A percentile compares a stretch with the other conserved stretches of the same genome.
Conservation (phyloP, 2,329 filamentous ascomycete species). For the Cladorrhinum sp. region DNA sequence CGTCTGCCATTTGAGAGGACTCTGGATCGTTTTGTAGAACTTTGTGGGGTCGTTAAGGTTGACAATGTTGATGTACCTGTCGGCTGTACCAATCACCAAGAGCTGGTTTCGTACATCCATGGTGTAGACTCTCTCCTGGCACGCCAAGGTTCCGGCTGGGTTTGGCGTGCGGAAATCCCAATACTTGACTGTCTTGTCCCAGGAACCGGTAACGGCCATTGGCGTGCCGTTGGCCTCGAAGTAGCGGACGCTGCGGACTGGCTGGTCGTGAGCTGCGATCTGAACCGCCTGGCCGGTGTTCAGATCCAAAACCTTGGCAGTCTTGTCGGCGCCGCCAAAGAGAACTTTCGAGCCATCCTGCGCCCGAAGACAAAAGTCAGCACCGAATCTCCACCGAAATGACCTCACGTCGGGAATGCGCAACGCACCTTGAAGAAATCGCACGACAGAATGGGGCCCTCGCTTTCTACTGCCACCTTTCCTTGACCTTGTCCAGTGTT, state of each 20-base stretch:
- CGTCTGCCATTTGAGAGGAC: slow-evolving; percentile 97
- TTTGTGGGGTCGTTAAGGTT: slow-evolving; percentile 83
- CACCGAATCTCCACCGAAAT: no score
- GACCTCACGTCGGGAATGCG: neutral
- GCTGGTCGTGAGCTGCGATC: slow-evolving; percentile 80
- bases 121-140: slow-evolving; percentile 79
- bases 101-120: slow-evolving; percentile 89
- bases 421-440: slow-evolving; percentile 80
- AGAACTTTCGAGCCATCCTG: slow-evolving; percentile 89
- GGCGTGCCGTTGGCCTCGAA: slow-evolving; percentile 69
- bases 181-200: slow-evolving; percentile 89
- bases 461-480: slow-evolving; percentile 82
- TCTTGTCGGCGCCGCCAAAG: slow-evolving; percentile 87
- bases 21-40: slow-evolving; percentile 95
- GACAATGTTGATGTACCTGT: slow-evolving; percentile 93
- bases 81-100: slow-evolving; percentile 87
- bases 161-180: slow-evolving; percentile 71
- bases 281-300: slow-evolving; percentile 63
- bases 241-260: slow-evolving; percentile 75
- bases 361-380: neutral
- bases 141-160: slow-evolving; percentile 63
- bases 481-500: slow-evolving; percentile 74
- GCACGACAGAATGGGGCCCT: slow-evolving; percentile 77
- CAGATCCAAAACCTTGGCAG: slow-evolving; percentile 83
- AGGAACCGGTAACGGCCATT: slow-evolving; percentile 88